A percentile compares a stretch with the other conserved stretches of the same genome.
Evolutionary conservation across 169 alveolate species (phyloP).

Genomic region (Eimeria maxima): DNA sequence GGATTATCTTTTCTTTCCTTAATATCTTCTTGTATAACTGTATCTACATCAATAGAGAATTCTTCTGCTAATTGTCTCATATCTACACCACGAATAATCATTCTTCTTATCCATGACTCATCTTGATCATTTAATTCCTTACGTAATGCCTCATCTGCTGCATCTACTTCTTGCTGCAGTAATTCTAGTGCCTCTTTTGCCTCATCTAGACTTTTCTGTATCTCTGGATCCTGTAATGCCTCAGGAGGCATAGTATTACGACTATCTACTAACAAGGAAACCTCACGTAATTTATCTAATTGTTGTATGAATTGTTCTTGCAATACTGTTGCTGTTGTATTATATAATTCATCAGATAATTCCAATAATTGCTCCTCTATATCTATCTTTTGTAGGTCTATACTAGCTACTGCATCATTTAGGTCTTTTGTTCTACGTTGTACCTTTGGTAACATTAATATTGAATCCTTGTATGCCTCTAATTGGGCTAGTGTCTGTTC

Average conservation of each 20-base stretch:
- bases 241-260: slow-evolving; percentile 23
- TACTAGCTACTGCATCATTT: background rate
- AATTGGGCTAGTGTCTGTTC: slow-evolving; percentile 45
- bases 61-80: slow-evolving; percentile 11
- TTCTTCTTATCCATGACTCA: slow-evolving; percentile 44
- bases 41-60: background rate
- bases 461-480: background rate
- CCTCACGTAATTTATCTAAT: background rate
- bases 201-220: background rate
- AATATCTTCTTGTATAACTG: background rate
- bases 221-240: slow-evolving; percentile 36
- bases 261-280: slow-evolving; percentile 22
- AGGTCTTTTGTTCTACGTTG: background rate
- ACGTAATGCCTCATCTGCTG: slow-evolving; percentile 36
- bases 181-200: slow-evolving; percentile 9
- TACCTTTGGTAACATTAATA: background rate
- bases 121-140: slow-evolving; percentile 47
- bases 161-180: slow-evolving; percentile 60
- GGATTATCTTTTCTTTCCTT: background rate
- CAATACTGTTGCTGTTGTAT: background rate
- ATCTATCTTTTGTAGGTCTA: slow-evolving; percentile 34
- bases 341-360: slow-evolving; percentile 20
- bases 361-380: slow-evolving; percentile 59
- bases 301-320: background rate
- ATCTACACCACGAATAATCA: slow-evolving; percentile 52